Evolutionary conservation across 2,329 filamentous ascomycete genomes (phyloP), one percentile per base, ranked within the genome.

Genomic region (Talaromyces sp.): DNA sequence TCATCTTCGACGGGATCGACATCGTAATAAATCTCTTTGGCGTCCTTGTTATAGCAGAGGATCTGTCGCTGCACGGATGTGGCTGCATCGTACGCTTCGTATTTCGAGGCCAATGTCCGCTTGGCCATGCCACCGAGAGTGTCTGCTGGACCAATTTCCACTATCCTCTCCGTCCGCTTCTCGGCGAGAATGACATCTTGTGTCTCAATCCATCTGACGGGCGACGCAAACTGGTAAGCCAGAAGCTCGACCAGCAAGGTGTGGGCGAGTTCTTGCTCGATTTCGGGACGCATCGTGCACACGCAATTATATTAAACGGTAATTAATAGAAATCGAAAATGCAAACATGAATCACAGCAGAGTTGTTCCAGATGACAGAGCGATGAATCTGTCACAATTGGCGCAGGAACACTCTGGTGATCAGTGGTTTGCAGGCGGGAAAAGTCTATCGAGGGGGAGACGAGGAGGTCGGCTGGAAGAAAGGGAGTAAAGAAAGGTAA

Each of bases 11-110:
- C 84, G 0, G 95, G 95, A 75, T 99, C 95, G 53, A 96, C 93
- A 76, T 97, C 94, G 80, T 99, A 99, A 84, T 99, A 99, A 70
- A 99, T 99, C 80, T 99, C 95, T 79, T 97, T 98, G 65, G 93
- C 91, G 76, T 99, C 95, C 81, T 99, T 99, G 85, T 97, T 98
- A 84, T 98, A 99, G 85, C 95, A 98, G 65, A 99, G 87, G 77
- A 99, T 97, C 80, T 98, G 94, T 78, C 95, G 89, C 82, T 97
- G 93, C 51, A 98, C 90, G 7, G 94, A 97, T 75, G 94, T 94
- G 68, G 95, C 95, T 65, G 95, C 95, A 81, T 99, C 95, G 81
- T 97, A 97, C 69, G 94, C 93, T 84, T 99, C 95, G 80, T 98
- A 99, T 82, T 98, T 98, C 76, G 93, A 93, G 67, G 93, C 92